Base-by-base conservation (phyloP, 2,329 filamentous ascomycete genomes). In the Exophiala xenobiotica region DNA sequence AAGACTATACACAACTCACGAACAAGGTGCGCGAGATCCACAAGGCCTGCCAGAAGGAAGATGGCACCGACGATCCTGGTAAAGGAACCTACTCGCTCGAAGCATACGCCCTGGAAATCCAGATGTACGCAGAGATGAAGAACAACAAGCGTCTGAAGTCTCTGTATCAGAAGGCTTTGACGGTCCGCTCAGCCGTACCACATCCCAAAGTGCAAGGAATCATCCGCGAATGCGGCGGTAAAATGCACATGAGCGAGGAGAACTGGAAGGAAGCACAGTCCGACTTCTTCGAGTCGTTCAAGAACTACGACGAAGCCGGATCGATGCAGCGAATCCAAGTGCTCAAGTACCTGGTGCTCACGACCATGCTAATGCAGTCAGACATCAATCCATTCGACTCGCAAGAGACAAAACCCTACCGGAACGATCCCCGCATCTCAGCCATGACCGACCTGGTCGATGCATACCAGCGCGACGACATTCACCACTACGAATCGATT, bases 171-270 rank as follows among this genome's bases (percentile, higher is more conserved):
- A 86, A 88, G 55, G 93, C 93, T 4, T 80, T 99, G 43, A 87
- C 87, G 59, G 92, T 99, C 48, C 86, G 90, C 56, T 97, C 93
- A n/a, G 93, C 93, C 0, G 93, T 99, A 9, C 92, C 93, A 31
- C 93, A 99, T 72, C 93, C 93, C 53, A 95, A 96, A 74, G 96
- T 99, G 68, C 96, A 97, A 90, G 93, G 93, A 45, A 92, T 99
- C 68, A 99, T 99, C 67, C 87, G 92, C 48, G 93, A 99, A 74
- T 99, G 93, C 68, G 93, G 93, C 64, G 93, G 93, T 63, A 99
- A 99, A 78, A 99, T 99, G 93, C 91, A 97, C 75, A 97, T 99
- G 93, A 93, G 88, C 69, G 93, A 99, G 77, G 93, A 97, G 74
- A 97, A 97, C 69, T 99, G 93, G 93, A 90, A 93, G 68, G 89